These are phyloP conservation scores for Paradendryphiella salina DNA, from an alignment of 2,329 filamentous ascomycete species.

Conservation along the genomic window DNA sequence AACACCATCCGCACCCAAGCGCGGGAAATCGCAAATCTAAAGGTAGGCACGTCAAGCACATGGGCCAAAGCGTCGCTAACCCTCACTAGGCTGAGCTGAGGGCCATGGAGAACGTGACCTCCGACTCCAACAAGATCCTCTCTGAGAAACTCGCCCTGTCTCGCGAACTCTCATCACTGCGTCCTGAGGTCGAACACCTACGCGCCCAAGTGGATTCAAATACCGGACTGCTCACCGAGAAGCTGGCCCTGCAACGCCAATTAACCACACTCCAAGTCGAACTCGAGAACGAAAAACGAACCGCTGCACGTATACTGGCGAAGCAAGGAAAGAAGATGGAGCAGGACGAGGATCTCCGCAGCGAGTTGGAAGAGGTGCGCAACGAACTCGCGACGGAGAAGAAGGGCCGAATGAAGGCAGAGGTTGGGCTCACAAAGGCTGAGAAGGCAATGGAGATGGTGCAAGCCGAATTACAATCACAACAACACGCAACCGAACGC, in stretches of 20 bases:
- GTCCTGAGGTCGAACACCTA: constrained; percentile 65
- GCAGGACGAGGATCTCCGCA: constrained; percentile 53
- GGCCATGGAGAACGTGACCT: constrained; percentile 66
- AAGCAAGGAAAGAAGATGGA: constrained; percentile 56
- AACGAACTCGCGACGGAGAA: constrained; percentile 53
- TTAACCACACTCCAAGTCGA: constrained; percentile 77
- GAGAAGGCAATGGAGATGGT: constrained; percentile 41
- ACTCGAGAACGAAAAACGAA: constrained; percentile 78
- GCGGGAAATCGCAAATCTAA: constrained; percentile 60
- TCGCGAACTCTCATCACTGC: constrained; percentile 61
- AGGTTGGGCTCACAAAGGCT: constrained; percentile 44
- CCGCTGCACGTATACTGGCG: constrained; percentile 60
- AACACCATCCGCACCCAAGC: constrained; percentile 57
- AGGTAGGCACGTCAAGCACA: constrained; percentile 54
- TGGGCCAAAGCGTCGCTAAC: constrained; percentile 40
- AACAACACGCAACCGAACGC: constrained; percentile 36
- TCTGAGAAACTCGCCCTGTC: constrained; percentile 65
- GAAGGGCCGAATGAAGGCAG: constrained; percentile 50
- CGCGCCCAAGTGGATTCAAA: constrained; percentile 62
- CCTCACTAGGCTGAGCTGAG: constrained; percentile 67
- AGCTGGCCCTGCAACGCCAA: constrained; percentile 77
- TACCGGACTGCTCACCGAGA: constrained; percentile 73
- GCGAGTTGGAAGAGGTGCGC: constrained; percentile 50
- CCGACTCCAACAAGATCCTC: constrained; percentile 71
- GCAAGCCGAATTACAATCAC: constrained; percentile 38